These are phyloP conservation scores for Phytophthora nicotianae DNA, from an alignment of 352 stramenopile genomes.

Conservation along the genomic window DNA sequence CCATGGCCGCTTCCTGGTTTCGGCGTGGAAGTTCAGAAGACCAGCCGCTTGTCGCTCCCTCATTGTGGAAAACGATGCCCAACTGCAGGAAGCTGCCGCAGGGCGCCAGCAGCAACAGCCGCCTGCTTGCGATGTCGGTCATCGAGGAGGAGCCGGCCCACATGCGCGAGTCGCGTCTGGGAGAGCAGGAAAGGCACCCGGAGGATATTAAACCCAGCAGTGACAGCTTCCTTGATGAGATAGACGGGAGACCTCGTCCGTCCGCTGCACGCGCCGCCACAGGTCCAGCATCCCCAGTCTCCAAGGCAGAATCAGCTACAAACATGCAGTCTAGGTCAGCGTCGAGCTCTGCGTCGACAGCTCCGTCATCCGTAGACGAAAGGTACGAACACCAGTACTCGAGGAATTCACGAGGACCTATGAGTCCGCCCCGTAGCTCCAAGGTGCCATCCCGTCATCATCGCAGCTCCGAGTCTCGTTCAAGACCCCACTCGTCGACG, in stretches of 20 bases:
- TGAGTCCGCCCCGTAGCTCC: conserved; percentile 4
- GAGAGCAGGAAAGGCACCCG: conserved; percentile 26
- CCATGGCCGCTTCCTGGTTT: conserved; percentile 28
- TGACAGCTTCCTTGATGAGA: conserved; percentile 8
- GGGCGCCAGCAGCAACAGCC: conserved; percentile 5
- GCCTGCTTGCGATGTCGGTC: conserved; percentile 32
- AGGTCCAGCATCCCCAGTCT: conserved; percentile 4
- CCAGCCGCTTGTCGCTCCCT: conserved; percentile 18
- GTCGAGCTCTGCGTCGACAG: conserved; percentile 19
- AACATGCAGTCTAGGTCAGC: conserved; percentile 7
- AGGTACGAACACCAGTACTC: conserved; percentile 4
- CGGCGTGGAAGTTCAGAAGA: conserved; percentile 28
- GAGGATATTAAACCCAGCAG: conserved; percentile 26
- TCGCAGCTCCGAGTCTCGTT: conserved; percentile 1
- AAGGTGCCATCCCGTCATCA: neutral
- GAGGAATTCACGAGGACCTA: neutral
- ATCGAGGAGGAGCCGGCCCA: conserved; percentile 32
- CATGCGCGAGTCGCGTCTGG: conserved; percentile 33
- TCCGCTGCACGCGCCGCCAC: neutral
- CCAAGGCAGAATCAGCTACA: neutral
- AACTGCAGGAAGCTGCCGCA: conserved; percentile 29
- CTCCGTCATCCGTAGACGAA: conserved; percentile 3
- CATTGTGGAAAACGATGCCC: conserved; percentile 38
- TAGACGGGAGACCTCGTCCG: neutral
- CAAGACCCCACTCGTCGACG: conserved; percentile 4